Conservation (phyloP, 495 filamentous ascomycete species). For the Wilcoxina mikolae region DNA sequence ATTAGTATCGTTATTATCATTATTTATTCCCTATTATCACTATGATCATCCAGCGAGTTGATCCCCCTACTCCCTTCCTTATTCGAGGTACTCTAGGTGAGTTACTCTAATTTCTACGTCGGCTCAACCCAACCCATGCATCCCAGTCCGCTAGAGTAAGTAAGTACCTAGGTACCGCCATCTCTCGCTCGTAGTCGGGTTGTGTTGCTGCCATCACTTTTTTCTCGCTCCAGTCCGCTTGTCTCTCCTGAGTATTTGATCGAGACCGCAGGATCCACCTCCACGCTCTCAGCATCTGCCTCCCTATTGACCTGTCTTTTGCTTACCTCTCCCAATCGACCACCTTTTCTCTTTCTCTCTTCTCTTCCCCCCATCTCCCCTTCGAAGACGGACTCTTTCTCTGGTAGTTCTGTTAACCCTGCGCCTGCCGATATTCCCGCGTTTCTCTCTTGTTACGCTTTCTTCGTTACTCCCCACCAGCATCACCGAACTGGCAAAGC, state of each 20-base stretch:
- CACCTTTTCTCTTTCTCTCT: background rate
- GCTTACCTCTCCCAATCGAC: background rate
- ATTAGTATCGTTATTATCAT: too few relatives aligned
- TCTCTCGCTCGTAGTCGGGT: background rate
- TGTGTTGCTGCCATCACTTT: background rate
- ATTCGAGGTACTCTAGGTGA: too few relatives aligned
- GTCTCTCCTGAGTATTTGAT: conserved; percentile 3
- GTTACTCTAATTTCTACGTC: too few relatives aligned
- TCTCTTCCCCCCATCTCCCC: background rate
- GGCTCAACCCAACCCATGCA: background rate
- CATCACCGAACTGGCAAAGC: too few relatives aligned
- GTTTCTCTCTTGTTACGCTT: background rate
- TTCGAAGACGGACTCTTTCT: background rate
- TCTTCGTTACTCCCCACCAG: background rate
- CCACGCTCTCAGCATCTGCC: background rate
- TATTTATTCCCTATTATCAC: too few relatives aligned
- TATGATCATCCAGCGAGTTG: too few relatives aligned
- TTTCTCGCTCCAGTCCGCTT: background rate
- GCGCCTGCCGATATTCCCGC: background rate
- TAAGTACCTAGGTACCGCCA: background rate
- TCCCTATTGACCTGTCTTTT: background rate
- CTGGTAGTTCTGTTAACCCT: background rate
- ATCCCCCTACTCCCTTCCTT: too few relatives aligned
- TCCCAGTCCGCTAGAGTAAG: background rate
- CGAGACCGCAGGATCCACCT: background rate